Evolutionary conservation across 164 flowering plant genomes (phyloP).

Genomic region (Echeveria elegans): DNA sequence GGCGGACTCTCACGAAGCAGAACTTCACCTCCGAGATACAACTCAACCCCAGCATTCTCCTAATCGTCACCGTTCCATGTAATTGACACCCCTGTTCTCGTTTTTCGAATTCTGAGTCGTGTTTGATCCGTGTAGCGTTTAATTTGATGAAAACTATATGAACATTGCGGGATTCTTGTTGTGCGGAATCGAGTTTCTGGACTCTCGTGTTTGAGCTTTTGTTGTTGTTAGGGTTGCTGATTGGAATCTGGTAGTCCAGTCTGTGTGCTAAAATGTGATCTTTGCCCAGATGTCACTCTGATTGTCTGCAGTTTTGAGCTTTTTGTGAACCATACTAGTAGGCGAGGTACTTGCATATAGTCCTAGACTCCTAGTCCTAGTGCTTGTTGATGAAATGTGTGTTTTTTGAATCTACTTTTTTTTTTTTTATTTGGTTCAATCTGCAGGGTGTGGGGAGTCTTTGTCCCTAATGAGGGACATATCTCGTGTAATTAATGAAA

Average conservation of each 20-base stretch:
- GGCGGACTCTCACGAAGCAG: constrained; percentile 41
- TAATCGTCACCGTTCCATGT: constrained; percentile 61
- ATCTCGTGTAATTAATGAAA: constrained; percentile 21
- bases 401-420: not conserved
- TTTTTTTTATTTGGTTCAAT: constrained; percentile 4
- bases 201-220: not conserved
- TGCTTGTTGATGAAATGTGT: not conserved
- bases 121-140: not conserved
- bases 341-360: no score
- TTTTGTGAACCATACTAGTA: not conserved
- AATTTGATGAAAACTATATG: not conserved
- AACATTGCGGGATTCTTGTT: not conserved
- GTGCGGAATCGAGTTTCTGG: not conserved
- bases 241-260: not conserved
- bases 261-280: not conserved
- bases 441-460: constrained; percentile 84
- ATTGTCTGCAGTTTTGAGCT: not conserved
- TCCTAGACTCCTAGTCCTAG: not conserved
- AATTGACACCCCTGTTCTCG: constrained; percentile 10
- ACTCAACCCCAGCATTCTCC: constrained; percentile 32
- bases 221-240: not conserved
- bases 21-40: constrained; percentile 55
- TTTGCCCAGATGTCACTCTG: not conserved
- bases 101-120: not conserved
- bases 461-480: constrained; percentile 71